phyloP scores from a whole-genome alignment of 495 filamentous ascomycete genomes.

The Penicillium subrubescens region DNA sequence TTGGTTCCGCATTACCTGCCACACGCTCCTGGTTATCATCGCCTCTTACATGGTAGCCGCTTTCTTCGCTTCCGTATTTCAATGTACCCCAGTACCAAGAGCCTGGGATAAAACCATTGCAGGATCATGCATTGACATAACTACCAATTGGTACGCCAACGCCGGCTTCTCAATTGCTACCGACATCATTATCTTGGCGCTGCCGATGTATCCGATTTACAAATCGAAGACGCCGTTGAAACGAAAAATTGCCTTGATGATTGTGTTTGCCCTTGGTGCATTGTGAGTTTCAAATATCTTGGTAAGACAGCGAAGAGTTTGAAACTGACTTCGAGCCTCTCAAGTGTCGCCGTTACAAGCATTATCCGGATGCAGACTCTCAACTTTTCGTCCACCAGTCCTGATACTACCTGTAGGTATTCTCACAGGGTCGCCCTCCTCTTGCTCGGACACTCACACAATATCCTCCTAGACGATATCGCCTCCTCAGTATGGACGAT shows the following conservation, averaged over 20 bases:
- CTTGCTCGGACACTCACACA: background rate
- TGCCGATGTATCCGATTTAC: conserved; percentile 28
- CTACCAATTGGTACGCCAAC: conserved; percentile 42
- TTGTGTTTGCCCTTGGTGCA: background rate
- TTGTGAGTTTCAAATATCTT: background rate
- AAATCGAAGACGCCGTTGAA: background rate
- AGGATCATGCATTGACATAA: conserved; percentile 42
- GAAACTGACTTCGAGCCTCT: background rate
- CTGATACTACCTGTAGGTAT: conserved; percentile 25
- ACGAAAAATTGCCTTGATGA: conserved; percentile 1
- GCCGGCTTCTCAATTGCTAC: conserved; percentile 46
- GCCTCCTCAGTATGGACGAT: conserved; percentile 48
- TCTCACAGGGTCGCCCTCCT: background rate
- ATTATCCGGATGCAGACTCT: conserved; percentile 38
- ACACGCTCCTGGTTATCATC: background rate
- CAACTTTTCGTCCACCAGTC: conserved; percentile 24
- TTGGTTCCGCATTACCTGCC: background rate
- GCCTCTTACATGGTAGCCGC: conserved; percentile 37
- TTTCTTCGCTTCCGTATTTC: conserved; percentile 45
- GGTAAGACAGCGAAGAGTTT: background rate
- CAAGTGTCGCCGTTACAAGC: conserved; percentile 35
- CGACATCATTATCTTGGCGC: conserved; percentile 41
- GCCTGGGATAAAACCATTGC: conserved; percentile 37
- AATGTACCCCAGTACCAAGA: conserved; percentile 44
- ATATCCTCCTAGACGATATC: conserved; percentile 22